Base-by-base conservation (phyloP, 1,284 basidiomycete genomes). In the Meira miltonrushii region DNA sequence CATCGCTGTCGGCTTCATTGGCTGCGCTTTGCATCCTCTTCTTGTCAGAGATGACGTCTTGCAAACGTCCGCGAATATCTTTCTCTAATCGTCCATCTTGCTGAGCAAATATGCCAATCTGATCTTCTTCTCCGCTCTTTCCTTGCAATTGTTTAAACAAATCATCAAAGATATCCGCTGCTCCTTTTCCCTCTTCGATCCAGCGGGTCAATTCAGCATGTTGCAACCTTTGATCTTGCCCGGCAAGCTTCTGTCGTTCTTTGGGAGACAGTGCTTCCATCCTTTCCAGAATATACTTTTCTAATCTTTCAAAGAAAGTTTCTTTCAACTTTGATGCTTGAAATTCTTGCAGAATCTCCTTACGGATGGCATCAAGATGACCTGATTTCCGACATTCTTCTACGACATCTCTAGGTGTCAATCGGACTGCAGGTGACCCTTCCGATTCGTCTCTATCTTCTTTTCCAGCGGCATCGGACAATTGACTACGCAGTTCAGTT, bases 1-100 rank as follows among this genome's bases (percentile, higher is more conserved):
- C 71, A 62, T 69, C 63, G 21, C 66, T 65, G 43, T 68, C 62
- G n/a, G 65, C 66, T 15, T 63, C 54, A n/a, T 23, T 46, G 19
- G 55, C 57, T 13, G 33, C 55, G 9, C 46, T 37, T 23, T 15
- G 17, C 19, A 17, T 33, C 28, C 28, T 33, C 40, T 39, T 17
- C 13, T 28, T 25, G 17, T 46, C 13, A 17, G 12, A 4, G 12
- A 53, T 12, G 21, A 48, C n/a, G 8, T 53, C 50, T 53, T 17
- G 21, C 50, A 53, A 28, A 13, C 28, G 23, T 33, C 38, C 11
- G 12, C 12, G 12, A 5, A 48, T 13, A 1, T 19, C 23, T 25
- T 25, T 28, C 15, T 28, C 50, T 38, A 39, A 17, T 37, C 12
- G 3, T 33, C 28, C 37, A 41, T 33, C 50, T 8, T 38, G 37